Percentiles rank a stretch among this genome's conserved stretches.
Conservation (phyloP, 176 grass and related monocot genomes). For the Rhynchospora tenuis region DNA sequence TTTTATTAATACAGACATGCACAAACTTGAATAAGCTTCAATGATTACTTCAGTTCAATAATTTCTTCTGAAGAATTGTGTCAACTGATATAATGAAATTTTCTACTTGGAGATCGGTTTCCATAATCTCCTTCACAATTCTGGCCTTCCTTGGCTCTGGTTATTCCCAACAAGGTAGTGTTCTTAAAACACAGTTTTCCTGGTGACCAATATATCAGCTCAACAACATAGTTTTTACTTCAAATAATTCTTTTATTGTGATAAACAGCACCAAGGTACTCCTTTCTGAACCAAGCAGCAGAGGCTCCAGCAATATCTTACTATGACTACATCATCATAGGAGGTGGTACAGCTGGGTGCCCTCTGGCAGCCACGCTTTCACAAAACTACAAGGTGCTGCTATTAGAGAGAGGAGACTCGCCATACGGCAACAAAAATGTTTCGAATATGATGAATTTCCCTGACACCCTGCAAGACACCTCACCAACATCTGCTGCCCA, state of each 20-base stretch:
- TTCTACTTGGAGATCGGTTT: neutral
- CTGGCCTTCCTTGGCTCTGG: neutral
- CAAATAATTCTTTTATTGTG: neutral
- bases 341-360: slow-evolving; percentile 37
- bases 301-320: slow-evolving; percentile 12
- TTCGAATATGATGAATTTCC: slow-evolving; percentile 24
- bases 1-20: neutral
- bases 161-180: slow-evolving; percentile 34
- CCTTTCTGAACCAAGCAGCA: slow-evolving; percentile 29
- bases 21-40: neutral
- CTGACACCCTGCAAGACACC: slow-evolving; percentile 23
- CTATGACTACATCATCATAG: slow-evolving; percentile 43
- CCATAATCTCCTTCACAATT: neutral
- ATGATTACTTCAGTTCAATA: neutral
- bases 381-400: slow-evolving; percentile 22
- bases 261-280: slow-evolving; percentile 27
- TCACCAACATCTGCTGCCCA: slow-evolving; percentile 31
- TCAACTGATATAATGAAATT: slow-evolving; percentile 20
- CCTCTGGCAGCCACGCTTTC: slow-evolving; percentile 40
- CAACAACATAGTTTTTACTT: neutral
- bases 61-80: slow-evolving; percentile 5
- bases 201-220: neutral
- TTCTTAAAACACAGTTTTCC: neutral
- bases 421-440: slow-evolving; percentile 38
- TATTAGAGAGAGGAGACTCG: slow-evolving; percentile 33